Evolutionary conservation across 2,329 filamentous ascomycete genomes (phyloP).

Genomic region (Epichloe festucae): DNA sequence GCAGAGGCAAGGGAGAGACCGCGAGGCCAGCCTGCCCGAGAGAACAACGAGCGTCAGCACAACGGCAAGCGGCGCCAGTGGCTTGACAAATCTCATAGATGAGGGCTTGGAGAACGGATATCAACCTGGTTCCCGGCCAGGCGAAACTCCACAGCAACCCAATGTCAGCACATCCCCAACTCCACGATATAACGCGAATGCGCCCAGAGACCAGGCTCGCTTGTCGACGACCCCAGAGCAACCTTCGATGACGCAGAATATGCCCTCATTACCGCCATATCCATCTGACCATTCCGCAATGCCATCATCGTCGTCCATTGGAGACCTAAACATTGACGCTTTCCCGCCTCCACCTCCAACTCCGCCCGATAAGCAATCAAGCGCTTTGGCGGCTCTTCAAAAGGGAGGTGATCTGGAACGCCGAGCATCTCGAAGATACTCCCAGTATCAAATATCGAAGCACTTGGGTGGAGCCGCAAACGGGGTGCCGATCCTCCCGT

Average conservation of each 20-base stretch:
- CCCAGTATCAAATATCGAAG: constrained; percentile 92
- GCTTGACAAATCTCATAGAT: constrained; percentile 43
- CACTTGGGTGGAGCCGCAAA: constrained; percentile 71
- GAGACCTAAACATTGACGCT: constrained; percentile 45
- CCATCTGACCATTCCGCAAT: constrained; percentile 45
- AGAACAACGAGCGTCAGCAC: constrained; percentile 47
- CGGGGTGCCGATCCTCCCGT: constrained; percentile 75
- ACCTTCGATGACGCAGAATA: constrained; percentile 62
- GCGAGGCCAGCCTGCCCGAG: constrained; percentile 32
- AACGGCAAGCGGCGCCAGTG: constrained; percentile 41
- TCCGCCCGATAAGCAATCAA: constrained; percentile 67
- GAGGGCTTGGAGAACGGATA: constrained; percentile 46
- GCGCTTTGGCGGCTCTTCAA: constrained; percentile 82
- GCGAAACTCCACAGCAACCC: constrained; percentile 14
- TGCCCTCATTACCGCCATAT: constrained; percentile 62
- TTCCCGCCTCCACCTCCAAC: constrained; percentile 58
- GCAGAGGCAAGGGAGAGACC: constrained; percentile 47
- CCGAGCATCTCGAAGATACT: constrained; percentile 84
- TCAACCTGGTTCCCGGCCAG: constrained; percentile 23
- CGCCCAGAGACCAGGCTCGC: constrained; percentile 38
- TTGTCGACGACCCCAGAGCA: constrained; percentile 41
- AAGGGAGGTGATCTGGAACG: constrained; percentile 85
- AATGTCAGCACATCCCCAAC: constrained; percentile 30
- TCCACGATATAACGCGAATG: constrained; percentile 28
- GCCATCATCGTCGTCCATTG: constrained; percentile 24